Evolutionary conservation across 352 stramenopile species (phyloP).

Genomic region (Phytophthora ramorum): DNA sequence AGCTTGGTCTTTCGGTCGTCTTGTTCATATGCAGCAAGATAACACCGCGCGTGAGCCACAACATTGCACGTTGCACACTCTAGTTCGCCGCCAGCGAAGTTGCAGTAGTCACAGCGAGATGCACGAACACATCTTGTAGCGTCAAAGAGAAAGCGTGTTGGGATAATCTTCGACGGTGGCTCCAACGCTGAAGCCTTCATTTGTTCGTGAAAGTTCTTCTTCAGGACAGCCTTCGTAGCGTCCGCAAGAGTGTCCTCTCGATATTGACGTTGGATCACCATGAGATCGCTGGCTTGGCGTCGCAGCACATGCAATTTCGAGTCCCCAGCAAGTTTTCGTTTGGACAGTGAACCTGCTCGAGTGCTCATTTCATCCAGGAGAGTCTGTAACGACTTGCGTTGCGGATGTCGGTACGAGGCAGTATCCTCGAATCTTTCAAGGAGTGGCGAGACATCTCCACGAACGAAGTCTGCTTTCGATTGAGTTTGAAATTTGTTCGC

Average conservation of each 20-base stretch:
- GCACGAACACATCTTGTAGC: conserved; percentile 41
- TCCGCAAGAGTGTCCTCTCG: conserved; percentile 17
- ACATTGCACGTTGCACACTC: conserved; percentile 74
- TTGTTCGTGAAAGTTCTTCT: conserved; percentile 9
- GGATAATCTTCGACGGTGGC: conserved; percentile 32
- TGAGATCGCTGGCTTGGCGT: conserved; percentile 29
- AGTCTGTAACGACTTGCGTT: conserved; percentile 39
- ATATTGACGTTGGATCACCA: conserved; percentile 7
- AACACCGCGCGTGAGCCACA: conserved; percentile 67
- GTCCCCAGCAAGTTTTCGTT: neutral
- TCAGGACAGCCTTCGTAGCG: conserved; percentile 13
- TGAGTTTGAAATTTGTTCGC: conserved; percentile 36
- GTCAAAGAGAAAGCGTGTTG: conserved; percentile 63
- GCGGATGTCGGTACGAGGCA: conserved; percentile 39
- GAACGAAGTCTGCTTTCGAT: conserved; percentile 43
- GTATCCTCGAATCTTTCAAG: conserved; percentile 47
- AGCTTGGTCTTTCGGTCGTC: conserved; percentile 50
- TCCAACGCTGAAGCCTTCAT: conserved; percentile 17
- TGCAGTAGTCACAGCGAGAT: conserved; percentile 72
- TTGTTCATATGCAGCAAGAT: conserved; percentile 46
- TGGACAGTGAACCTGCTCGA: neutral
- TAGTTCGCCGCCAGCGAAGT: conserved; percentile 62
- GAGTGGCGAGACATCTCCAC: conserved; percentile 36
- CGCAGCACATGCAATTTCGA: conserved; percentile 10
- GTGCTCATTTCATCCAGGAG: conserved; percentile 41